Evolutionary conservation across 352 stramenopile genomes (phyloP).

Genomic region (Globisporangium cystogenes): DNA sequence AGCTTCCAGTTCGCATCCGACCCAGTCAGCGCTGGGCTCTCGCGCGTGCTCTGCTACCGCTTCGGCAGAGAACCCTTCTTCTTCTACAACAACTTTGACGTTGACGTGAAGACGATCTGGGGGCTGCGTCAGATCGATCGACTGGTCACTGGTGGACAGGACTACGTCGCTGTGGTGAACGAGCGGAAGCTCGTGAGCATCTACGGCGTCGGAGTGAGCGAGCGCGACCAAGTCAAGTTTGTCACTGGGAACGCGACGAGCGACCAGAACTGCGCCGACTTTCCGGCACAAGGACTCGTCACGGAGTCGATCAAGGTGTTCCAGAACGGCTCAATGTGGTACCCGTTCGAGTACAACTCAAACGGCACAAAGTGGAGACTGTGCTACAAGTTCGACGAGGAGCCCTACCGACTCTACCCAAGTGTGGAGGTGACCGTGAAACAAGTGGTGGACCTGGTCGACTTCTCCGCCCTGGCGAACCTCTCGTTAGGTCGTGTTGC

Average conservation of each 20-base stretch:
- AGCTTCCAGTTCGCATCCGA: conserved; percentile 40
- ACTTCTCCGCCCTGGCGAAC: conserved; percentile 28
- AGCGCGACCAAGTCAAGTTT: conserved; percentile 52
- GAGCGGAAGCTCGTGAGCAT: conserved; percentile 54
- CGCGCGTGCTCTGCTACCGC: conserved; percentile 50
- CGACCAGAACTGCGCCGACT: conserved; percentile 29
- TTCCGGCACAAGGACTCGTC: conserved; percentile 31
- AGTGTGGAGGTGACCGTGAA: conserved; percentile 42
- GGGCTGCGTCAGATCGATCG: conserved; percentile 19
- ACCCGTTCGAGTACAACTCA: conserved; percentile 50
- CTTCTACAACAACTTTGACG: conserved; percentile 41
- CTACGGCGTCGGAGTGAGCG: conserved; percentile 42
- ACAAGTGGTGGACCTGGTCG: conserved; percentile 35
- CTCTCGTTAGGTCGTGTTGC: conserved; percentile 25
- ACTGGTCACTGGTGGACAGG: conserved; percentile 13
- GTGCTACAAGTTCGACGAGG: conserved; percentile 64
- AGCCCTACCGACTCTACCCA: conserved; percentile 42
- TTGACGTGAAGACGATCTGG: conserved; percentile 69
- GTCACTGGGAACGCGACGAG: conserved; percentile 15
- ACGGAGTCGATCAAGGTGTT: conserved; percentile 27
- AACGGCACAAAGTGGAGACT: conserved; percentile 37
- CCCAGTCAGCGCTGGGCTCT: conserved; percentile 23
- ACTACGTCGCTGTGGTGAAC: conserved; percentile 44
- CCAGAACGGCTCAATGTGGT: conserved; percentile 35
- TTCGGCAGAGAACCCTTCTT: conserved; percentile 51